A percentile compares a stretch with the other conserved stretches of the same genome.
These are phyloP conservation scores for Fusarium guadeloupense DNA, from an alignment of 2,329 filamentous ascomycete species.

Conservation along the genomic window DNA sequence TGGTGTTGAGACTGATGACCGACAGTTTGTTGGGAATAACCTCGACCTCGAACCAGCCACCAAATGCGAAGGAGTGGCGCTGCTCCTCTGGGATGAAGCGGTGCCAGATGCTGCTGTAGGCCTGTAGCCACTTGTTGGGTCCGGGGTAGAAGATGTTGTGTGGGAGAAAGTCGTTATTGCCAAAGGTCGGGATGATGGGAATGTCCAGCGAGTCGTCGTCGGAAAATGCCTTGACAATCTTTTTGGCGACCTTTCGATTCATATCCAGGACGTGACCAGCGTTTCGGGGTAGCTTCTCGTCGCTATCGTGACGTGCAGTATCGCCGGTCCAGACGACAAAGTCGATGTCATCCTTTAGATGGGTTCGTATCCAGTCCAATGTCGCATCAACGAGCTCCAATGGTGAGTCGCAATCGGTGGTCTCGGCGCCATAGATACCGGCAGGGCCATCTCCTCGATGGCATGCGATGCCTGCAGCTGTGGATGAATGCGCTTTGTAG, in stretches of 20 bases:
- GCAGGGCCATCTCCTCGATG: constrained; percentile 81
- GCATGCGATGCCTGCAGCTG: constrained; percentile 74
- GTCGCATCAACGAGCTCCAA: constrained; percentile 84
- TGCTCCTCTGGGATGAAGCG: constrained; percentile 92
- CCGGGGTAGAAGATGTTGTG: constrained; percentile 92
- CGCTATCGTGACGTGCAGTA: constrained; percentile 88
- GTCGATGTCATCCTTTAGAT: constrained; percentile 81
- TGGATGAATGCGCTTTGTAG: constrained; percentile 82
- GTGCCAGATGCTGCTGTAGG: constrained; percentile 81
- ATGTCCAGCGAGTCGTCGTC: constrained; percentile 68
- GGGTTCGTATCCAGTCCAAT: constrained; percentile 84
- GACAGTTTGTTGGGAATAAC: constrained; percentile 87
- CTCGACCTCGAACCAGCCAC: constrained; percentile 94
- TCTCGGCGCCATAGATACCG: constrained; percentile 85
- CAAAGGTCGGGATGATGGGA: constrained; percentile 88
- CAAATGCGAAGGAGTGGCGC: constrained; percentile 87
- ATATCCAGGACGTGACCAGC: constrained; percentile 78
- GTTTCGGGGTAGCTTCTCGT: constrained; percentile 80
- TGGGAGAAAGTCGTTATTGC: constrained; percentile 97
- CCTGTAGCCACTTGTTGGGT: constrained; percentile 85
- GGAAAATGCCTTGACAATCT: constrained; percentile 80
- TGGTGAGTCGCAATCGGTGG: constrained; percentile 88
- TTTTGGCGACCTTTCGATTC: constrained; percentile 79
- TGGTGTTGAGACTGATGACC: constrained; percentile 93
- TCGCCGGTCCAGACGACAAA: constrained; percentile 96